These are phyloP conservation scores for Naganishia randhawae DNA, from an alignment of 768 basidiomycete species.

Conservation along the genomic window DNA sequence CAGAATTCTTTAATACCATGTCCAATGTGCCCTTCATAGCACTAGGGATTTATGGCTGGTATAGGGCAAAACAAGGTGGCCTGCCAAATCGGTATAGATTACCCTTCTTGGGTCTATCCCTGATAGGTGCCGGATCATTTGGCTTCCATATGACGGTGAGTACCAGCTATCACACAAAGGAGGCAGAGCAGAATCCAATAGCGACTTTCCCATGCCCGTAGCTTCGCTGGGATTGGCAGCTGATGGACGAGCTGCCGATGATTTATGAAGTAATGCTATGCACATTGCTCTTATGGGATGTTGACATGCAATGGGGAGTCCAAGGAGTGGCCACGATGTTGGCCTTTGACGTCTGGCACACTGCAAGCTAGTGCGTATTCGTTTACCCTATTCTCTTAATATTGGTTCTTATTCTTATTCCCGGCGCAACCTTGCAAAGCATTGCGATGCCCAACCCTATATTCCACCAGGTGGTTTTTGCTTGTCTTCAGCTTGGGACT, in stretches of 20 bases:
- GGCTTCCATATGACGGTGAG: slow-evolving; percentile 67
- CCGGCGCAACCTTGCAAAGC: too few species aligned
- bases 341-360: slow-evolving; percentile 62
- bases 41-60: slow-evolving; percentile 58
- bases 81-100: slow-evolving; percentile 51
- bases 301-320: slow-evolving; percentile 35
- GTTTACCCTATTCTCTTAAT: not conserved
- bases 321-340: slow-evolving; percentile 40
- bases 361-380: slow-evolving; percentile 66
- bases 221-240: slow-evolving; percentile 67
- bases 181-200: not conserved
- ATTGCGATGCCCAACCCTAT: slow-evolving; percentile 68
- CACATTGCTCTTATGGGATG: slow-evolving; percentile 60
- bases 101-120: slow-evolving; percentile 56
- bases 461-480: slow-evolving; percentile 76
- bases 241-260: slow-evolving; percentile 78
- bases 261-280: slow-evolving; percentile 65
- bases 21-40: slow-evolving; percentile 65
- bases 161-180: not conserved
- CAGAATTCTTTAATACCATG: slow-evolving; percentile 70
- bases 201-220: not conserved
- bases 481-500: slow-evolving; percentile 57
- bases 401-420: not conserved
- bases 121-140: slow-evolving; percentile 73
- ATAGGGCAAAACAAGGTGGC: slow-evolving; percentile 42